Evolutionary conservation across 2,329 filamentous ascomycete species (phyloP).

Genomic region (Fusarium sp.): DNA sequence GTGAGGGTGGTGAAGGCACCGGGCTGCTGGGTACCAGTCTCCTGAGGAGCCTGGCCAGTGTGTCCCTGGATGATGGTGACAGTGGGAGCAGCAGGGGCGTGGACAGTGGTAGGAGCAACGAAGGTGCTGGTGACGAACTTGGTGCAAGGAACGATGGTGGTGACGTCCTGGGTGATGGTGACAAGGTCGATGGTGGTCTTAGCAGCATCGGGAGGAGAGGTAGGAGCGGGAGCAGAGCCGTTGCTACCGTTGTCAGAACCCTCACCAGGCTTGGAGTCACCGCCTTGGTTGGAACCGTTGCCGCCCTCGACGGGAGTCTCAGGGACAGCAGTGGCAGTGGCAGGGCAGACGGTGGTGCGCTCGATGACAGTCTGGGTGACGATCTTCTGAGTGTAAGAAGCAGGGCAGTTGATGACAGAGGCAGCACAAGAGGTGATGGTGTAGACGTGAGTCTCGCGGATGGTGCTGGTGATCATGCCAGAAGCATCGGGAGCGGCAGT

Average conservation of each 20-base stretch:
- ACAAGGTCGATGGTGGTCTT: constrained; percentile 24
- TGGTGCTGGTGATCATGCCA: constrained; percentile 36
- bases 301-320: background rate
- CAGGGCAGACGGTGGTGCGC: constrained; percentile 38
- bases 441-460: constrained; percentile 38
- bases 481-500: constrained; percentile 19
- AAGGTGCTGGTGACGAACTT: constrained; percentile 38
- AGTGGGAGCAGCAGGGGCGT: constrained; percentile 7
- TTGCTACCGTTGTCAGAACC: background rate
- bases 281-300: background rate
- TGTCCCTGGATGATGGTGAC: constrained; percentile 34
- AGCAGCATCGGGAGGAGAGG: constrained; percentile 6
- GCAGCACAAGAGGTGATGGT: constrained; percentile 51
- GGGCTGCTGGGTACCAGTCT: constrained; percentile 9
- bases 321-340: constrained; percentile 21
- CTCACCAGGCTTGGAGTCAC: background rate
- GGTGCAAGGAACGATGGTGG: constrained; percentile 39
- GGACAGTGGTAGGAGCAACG: constrained; percentile 27
- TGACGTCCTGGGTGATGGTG: constrained; percentile 40
- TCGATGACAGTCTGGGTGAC: constrained; percentile 39
- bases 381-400: constrained; percentile 47
- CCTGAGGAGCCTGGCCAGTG: constrained; percentile 5
- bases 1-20: constrained; percentile 22
- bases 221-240: constrained; percentile 14
- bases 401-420: constrained; percentile 53